Base-by-base conservation (phyloP, 2,329 filamentous ascomycete genomes). In the Stagonosporopsis vannaccii region DNA sequence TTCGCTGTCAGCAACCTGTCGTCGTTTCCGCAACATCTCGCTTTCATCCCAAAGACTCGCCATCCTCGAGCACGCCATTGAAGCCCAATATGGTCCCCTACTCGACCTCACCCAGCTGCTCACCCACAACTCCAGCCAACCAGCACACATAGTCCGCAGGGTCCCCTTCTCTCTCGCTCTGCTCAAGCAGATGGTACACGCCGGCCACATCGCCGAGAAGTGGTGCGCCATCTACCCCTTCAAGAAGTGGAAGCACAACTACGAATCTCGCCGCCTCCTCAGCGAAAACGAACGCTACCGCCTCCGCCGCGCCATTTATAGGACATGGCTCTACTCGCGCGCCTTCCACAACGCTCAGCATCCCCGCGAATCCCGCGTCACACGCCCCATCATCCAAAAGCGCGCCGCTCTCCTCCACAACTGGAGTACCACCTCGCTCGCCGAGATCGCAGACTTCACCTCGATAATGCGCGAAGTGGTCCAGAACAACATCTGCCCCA, bases 201-300 rank as follows among this genome's bases (percentile, higher is more conserved):
- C 83, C 17, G 85, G 85, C 37, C 77, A 78, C 13, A 76, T 85
- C 1, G 85, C 85, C 4, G 79, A 80, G 65, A 81, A 81, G 63
- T 87, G 84, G 81, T 82, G 83, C 65, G 77, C 79, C n/a, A 79
- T 87, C n/a, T 88, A 87, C 64, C 84, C 84, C 0, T 79, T 83
- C 67, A 85, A 86, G 72, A 86, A 86, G 69, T 88, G 85, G 85
- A 86, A 85, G 63, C 67, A 76, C 52, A 80, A 85, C 62, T 86
- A 78, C 59, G 81, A 82, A 52, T 76, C 81, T 52, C 81, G 85
- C 9, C 82, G 85, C 9, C 77, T 84, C 2, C 73, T 88, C 43
- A 80, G 77, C 0, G 57, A 61, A 32, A 58, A 75, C 2, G 85
- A 88, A 67, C 78, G 80, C 3, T 81, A 79, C 45, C 75, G 76